These are phyloP conservation scores for Albizia julibrissin DNA, from an alignment of 306 rosid genomes.

Conservation along the genomic window DNA sequence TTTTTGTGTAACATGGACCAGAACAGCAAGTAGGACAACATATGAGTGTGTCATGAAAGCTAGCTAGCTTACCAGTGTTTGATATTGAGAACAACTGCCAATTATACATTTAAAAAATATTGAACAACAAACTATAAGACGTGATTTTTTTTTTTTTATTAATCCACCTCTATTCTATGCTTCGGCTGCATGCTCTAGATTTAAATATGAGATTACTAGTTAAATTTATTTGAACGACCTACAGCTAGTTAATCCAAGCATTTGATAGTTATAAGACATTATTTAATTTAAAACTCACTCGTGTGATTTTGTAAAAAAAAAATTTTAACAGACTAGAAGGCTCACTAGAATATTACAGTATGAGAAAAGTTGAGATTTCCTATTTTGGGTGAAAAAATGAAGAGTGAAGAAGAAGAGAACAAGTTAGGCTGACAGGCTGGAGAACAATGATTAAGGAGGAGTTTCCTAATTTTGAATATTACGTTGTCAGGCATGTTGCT, in stretches of 20 bases:
- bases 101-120: not conserved
- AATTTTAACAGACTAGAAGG: not conserved
- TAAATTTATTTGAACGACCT: too few species aligned
- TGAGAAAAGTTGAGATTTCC: not conserved
- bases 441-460: slow-evolving; percentile 26
- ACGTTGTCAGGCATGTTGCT: slow-evolving; percentile 11
- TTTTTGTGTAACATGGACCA: not conserved
- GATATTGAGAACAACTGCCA: not conserved
- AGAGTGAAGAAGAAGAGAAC: not conserved
- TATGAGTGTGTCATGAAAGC: slow-evolving; percentile 10
- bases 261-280: too few species aligned
- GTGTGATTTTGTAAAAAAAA: too few species aligned
- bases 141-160: too few species aligned
- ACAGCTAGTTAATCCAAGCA: too few species aligned
- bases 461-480: slow-evolving; percentile 21
- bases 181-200: too few species aligned
- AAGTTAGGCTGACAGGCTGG: slow-evolving; percentile 29
- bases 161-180: too few species aligned
- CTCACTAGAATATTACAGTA: too few species aligned
- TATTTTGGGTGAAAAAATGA: not conserved
- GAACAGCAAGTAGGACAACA: not conserved
- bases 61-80: not conserved
- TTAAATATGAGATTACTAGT: too few species aligned
- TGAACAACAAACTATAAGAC: too few species aligned
- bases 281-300: too few species aligned